phyloP scores from a whole-genome alignment of 176 grass and related monocot species.

The Alloteropsis semialata region DNA sequence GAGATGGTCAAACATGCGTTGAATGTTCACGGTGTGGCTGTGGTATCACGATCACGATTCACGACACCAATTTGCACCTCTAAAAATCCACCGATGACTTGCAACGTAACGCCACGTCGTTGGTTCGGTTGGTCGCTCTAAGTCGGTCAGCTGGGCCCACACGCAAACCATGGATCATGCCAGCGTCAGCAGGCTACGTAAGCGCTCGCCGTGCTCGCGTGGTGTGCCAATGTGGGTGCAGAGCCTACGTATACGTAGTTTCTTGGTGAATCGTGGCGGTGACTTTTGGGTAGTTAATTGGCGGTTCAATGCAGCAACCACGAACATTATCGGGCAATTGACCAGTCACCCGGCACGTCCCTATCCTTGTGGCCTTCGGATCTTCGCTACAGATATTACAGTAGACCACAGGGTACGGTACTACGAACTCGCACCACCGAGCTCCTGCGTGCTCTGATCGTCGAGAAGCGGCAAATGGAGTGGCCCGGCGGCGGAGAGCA shows the following conservation, averaged over 20 bases:
- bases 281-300: constrained; percentile 3
- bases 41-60: not conserved
- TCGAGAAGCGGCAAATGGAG: not conserved
- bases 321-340: not conserved
- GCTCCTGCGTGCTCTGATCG: not conserved
- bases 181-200: not conserved
- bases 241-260: not conserved
- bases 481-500: not conserved
- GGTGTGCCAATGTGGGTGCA: not conserved
- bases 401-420: too few species aligned
- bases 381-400: not conserved
- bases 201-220: not conserved
- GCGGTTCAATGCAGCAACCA: not conserved
- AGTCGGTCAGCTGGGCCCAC: not conserved
- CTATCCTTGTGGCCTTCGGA: too few species aligned
- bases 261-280: not conserved
- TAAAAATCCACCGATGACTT: not conserved
- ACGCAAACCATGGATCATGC: not conserved
- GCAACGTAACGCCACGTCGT: not conserved
- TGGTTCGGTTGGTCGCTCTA: not conserved
- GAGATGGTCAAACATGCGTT: not conserved
- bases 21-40: not conserved
- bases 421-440: not conserved
- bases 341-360: not conserved
- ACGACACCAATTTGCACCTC: not conserved